Conservation (phyloP, 768 basidiomycete genomes). For the Coprinopsis cinerea region DNA sequence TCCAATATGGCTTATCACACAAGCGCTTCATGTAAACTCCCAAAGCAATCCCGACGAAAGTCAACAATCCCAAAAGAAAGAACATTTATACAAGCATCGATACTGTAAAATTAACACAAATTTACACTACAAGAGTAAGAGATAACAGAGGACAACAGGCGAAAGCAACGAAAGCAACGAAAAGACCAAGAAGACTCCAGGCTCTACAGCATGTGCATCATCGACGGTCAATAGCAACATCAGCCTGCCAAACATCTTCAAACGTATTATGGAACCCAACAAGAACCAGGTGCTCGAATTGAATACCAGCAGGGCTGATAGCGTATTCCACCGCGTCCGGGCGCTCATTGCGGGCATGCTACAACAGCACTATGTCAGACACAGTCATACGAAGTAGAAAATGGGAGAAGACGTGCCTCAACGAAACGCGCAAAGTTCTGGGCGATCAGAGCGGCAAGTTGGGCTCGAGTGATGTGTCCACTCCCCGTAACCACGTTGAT, state of each 20-base stretch:
- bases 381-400: not conserved
- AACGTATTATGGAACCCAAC: conserved; percentile 13
- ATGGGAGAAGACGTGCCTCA: conserved; percentile 5
- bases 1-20: no score
- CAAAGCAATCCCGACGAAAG: no score
- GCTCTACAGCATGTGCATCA: no score
- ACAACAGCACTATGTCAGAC: no score
- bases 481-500: conserved; percentile 11
- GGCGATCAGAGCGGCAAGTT: conserved; percentile 34
- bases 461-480: conserved; percentile 40
- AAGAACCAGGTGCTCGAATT: conserved; percentile 14
- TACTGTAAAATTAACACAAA: no score
- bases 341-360: conserved; percentile 1
- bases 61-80: no score
- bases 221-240: conserved; percentile 12
- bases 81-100: no score
- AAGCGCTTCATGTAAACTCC: no score
- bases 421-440: conserved; percentile 9
- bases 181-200: no score
- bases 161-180: no score
- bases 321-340: conserved; percentile 1
- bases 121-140: no score
- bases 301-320: conserved; percentile 4
- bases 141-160: no score
- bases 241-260: conserved; percentile 15